Conservation (phyloP, 163 green algal species). For the Picocystis sp. region DNA sequence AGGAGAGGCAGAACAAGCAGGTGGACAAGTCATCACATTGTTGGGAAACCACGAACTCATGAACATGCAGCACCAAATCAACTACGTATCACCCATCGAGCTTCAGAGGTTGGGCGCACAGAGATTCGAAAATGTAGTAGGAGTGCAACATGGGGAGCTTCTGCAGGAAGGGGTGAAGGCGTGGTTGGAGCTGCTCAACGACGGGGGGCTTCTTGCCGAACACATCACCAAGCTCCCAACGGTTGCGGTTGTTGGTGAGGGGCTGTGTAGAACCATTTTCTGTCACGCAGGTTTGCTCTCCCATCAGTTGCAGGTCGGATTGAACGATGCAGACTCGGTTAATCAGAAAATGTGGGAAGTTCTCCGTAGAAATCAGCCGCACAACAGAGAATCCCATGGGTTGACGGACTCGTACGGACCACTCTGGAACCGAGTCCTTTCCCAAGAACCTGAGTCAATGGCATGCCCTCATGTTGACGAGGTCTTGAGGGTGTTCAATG, state of each 20-base stretch:
- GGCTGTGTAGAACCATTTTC: slow-evolving; percentile 18
- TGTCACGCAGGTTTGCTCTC: slow-evolving; percentile 19
- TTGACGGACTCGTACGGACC: neutral
- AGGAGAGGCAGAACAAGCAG: slow-evolving; percentile 14
- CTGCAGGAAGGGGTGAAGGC: neutral
- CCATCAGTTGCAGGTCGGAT: neutral
- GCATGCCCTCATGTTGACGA: slow-evolving; percentile 13
- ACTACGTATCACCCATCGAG: slow-evolving; percentile 20
- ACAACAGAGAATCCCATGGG: neutral
- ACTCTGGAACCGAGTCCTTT: slow-evolving; percentile 9
- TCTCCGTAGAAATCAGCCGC: neutral
- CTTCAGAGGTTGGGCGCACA: slow-evolving; percentile 9
- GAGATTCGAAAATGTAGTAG: neutral
- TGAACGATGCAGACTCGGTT: slow-evolving; percentile 1
- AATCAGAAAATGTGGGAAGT: neutral
- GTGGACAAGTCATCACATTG: slow-evolving; percentile 34
- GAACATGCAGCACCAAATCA: slow-evolving; percentile 15
- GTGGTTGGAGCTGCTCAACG: slow-evolving; percentile 7
- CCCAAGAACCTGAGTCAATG: slow-evolving; percentile 2
- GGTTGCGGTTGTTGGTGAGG: slow-evolving; percentile 8
- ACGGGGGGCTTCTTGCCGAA: neutral
- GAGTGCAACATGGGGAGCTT: neutral
- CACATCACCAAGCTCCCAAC: neutral
- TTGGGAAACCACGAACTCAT: slow-evolving; percentile 27
- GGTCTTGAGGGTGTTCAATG: slow-evolving; percentile 8